Evolutionary conservation across 768 basidiomycete genomes (phyloP).

Genomic region (Pleurotus citrinopileatus): DNA sequence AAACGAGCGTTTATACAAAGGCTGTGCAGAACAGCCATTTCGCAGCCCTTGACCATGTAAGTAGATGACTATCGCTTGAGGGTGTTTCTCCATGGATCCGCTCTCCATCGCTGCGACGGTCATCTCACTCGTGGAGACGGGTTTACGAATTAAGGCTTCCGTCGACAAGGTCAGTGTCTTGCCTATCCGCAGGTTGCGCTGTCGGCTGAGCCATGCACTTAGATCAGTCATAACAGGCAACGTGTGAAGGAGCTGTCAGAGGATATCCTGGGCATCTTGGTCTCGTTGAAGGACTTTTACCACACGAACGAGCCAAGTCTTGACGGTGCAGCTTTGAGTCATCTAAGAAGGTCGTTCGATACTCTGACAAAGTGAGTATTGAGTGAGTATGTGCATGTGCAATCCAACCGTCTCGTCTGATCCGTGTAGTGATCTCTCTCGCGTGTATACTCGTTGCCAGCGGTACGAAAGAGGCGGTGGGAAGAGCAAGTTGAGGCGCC

Average conservation of each 20-base stretch:
- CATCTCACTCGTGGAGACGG: not conserved
- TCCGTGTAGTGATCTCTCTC: not conserved
- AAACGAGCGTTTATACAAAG: too few relatives aligned
- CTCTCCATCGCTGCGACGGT: not conserved
- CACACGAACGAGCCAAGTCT: not conserved
- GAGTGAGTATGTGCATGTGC: too few relatives aligned
- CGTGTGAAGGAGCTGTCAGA: not conserved
- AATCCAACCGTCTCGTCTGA: too few relatives aligned
- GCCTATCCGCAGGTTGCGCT: not conserved
- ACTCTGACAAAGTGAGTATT: not conserved
- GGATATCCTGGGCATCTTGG: not conserved
- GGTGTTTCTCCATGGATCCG: not conserved
- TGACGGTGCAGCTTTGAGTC: not conserved
- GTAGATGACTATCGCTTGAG: too few relatives aligned
- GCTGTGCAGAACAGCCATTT: too few relatives aligned
- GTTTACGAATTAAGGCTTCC: not conserved
- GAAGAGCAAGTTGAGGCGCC: not conserved
- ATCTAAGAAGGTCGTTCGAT: not conserved
- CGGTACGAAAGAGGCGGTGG: not conserved
- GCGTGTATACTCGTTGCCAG: not conserved
- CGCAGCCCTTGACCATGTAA: too few relatives aligned
- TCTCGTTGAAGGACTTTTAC: not conserved
- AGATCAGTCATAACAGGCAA: not conserved
- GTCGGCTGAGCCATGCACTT: not conserved
- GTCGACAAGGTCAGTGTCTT: not conserved